These are phyloP conservation scores for Gymnopus androsaceus DNA, from an alignment of 1,284 basidiomycete species.

Conservation along the genomic window DNA sequence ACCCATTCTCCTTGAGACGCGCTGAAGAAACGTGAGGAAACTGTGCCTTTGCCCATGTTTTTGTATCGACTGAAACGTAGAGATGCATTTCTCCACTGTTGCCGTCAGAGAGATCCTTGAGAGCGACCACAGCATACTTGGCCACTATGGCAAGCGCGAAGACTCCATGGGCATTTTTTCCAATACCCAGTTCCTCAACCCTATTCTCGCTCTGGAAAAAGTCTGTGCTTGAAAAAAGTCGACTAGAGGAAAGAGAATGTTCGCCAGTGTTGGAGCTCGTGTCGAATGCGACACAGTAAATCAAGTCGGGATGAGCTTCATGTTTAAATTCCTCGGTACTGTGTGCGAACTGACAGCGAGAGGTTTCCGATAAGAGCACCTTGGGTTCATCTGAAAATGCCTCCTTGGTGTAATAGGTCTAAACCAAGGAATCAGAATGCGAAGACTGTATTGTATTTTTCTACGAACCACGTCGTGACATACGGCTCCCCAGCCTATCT, in stretches of 20 bases:
- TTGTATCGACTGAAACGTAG: conserved; percentile 82
- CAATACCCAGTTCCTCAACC: conserved; percentile 82
- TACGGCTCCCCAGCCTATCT: conserved; percentile 56
- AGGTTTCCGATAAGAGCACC: conserved; percentile 67
- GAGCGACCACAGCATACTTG: conserved; percentile 87
- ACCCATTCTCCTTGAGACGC: conserved; percentile 83
- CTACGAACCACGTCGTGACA: conserved; percentile 77
- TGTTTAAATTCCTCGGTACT: conserved; percentile 78
- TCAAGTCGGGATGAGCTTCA: conserved; percentile 68
- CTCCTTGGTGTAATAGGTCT: conserved; percentile 87
- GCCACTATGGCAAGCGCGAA: conserved; percentile 88
- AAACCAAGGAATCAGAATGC: conserved; percentile 17
- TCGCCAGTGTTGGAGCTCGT: conserved; percentile 47
- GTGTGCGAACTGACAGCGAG: conserved; percentile 85
- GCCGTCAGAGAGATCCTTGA: conserved; percentile 62
- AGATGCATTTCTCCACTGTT: conserved; percentile 75
- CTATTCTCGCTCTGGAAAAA: conserved; percentile 71
- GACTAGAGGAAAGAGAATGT: conserved; percentile 58
- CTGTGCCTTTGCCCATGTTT: conserved; percentile 78
- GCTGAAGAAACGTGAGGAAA: conserved; percentile 87
- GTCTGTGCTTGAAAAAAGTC: conserved; percentile 80
- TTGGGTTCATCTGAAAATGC: conserved; percentile 68
- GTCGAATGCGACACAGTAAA: conserved; percentile 89
- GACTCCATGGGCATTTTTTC: conserved; percentile 82
- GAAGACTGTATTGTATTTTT: neutral